Percentiles rank a stretch among this genome's conserved stretches.
phyloP scores from a whole-genome alignment of 2,329 filamentous ascomycete species.

The Fonsecaea erecta region DNA sequence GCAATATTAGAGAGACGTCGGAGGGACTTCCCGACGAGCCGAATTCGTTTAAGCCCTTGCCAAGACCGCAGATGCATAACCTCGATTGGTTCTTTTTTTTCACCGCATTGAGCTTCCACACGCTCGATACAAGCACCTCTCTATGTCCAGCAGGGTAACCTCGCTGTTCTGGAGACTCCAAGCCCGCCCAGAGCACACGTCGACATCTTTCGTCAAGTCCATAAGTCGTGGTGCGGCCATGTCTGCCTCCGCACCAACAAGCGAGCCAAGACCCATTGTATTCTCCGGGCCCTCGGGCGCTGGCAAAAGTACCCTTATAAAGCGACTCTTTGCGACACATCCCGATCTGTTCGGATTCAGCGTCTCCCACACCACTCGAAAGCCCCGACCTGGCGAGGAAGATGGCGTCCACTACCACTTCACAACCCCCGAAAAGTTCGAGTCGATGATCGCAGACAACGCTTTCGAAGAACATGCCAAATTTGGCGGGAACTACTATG shows the following conservation, averaged over 20 bases:
- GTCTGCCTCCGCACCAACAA: conserved; percentile 21
- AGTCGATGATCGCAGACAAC: conserved; percentile 66
- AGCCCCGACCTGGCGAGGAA: conserved; percentile 73
- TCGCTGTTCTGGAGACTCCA: background rate
- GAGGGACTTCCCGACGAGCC: background rate
- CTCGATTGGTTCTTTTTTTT: conserved; percentile 8
- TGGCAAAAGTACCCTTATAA: conserved; percentile 51
- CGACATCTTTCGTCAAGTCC: background rate
- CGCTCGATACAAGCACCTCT: background rate
- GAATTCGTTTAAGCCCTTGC: conserved; percentile 29
- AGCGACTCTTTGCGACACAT: conserved; percentile 48
- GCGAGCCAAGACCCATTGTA: conserved; percentile 45
- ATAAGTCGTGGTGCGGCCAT: conserved; percentile 17
- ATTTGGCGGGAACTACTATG: conserved; percentile 86
- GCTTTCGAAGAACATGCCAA: conserved; percentile 87
- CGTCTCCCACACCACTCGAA: conserved; percentile 74
- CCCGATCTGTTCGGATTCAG: conserved; percentile 51
- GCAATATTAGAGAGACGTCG: conserved; percentile 24
- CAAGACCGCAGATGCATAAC: conserved; percentile 13
- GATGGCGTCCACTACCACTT: conserved; percentile 84
- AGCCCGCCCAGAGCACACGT: background rate
- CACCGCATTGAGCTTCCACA: background rate
- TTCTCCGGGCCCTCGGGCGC: conserved; percentile 49
- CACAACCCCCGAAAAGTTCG: conserved; percentile 68
- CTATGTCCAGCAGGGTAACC: background rate